Evolutionary conservation across 2,329 filamentous ascomycete species (phyloP).

Genomic region (Penicillium sp.): DNA sequence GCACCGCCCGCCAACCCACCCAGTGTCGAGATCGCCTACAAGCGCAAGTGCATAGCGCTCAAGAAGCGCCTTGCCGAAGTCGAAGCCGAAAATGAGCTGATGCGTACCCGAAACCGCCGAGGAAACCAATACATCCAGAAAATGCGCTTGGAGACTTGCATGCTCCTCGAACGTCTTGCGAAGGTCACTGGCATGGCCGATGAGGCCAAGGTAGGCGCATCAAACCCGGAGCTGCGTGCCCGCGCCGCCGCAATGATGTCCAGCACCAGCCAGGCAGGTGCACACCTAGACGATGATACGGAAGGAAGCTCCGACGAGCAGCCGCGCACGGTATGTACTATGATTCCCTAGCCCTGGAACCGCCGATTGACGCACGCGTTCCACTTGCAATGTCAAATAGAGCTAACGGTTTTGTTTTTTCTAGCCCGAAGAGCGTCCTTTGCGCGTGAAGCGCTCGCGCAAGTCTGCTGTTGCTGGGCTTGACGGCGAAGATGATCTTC

Average conservation of each 20-base stretch:
- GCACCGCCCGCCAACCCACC: constrained; percentile 63
- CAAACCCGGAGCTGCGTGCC: constrained; percentile 39
- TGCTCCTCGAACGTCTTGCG: constrained; percentile 44
- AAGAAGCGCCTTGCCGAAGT: constrained; percentile 90
- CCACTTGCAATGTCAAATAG: not conserved
- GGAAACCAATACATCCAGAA: constrained; percentile 87
- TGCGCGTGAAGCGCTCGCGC: constrained; percentile 46
- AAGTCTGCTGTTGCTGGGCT: constrained; percentile 36
- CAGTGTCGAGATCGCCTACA: constrained; percentile 93
- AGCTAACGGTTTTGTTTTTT: constrained; percentile 1
- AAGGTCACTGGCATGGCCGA: constrained; percentile 46
- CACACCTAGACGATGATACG: constrained; percentile 42
- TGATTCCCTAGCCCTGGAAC: not conserved
- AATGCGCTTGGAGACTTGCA: constrained; percentile 66
- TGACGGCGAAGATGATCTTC: constrained; percentile 28
- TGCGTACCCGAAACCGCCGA: constrained; percentile 74
- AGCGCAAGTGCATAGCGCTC: constrained; percentile 92
- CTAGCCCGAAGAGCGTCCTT: constrained; percentile 50
- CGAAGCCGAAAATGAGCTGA: constrained; percentile 85
- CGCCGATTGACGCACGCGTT: too few relatives aligned
- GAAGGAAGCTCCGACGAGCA: constrained; percentile 48
- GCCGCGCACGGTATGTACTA: constrained; percentile 42
- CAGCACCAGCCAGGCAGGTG: constrained; percentile 16
- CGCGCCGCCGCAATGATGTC: constrained; percentile 38
- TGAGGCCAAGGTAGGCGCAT: constrained; percentile 35